A percentile compares a stretch with the other conserved stretches of the same genome.
phyloP scores from a whole-genome alignment of 352 stramenopile genomes.

The Phytophthora ohioensis region DNA sequence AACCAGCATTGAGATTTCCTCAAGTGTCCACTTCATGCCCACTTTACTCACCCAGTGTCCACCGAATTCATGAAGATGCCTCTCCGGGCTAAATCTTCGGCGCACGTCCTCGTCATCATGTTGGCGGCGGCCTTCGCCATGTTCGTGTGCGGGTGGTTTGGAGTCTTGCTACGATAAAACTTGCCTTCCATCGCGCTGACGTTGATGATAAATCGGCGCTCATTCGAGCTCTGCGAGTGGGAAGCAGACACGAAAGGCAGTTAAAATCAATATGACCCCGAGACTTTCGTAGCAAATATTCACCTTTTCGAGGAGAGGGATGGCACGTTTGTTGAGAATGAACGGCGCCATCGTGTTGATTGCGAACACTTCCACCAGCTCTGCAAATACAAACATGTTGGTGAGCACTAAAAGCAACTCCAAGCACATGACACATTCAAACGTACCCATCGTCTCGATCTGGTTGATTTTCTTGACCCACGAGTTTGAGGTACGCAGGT shows the following conservation, averaged over 20 bases:
- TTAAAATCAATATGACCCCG: slow-evolving; percentile 12
- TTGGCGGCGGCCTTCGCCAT: slow-evolving; percentile 97
- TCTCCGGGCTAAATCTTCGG: slow-evolving; percentile 88
- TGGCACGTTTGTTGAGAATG: slow-evolving; percentile 92
- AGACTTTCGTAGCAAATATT: not conserved
- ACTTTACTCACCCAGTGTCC: slow-evolving; percentile 68
- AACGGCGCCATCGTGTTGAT: slow-evolving; percentile 96
- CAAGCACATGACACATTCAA: not conserved
- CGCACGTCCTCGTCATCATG: slow-evolving; percentile 95
- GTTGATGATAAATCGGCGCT: slow-evolving; percentile 91
- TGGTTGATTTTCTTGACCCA: slow-evolving; percentile 90
- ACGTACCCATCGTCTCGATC: slow-evolving; percentile 74
- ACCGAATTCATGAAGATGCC: slow-evolving; percentile 96
- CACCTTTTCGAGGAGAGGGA: slow-evolving; percentile 72
- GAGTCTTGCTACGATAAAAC: slow-evolving; percentile 95
- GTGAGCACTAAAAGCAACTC: not conserved
- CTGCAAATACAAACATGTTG: slow-evolving; percentile 34
- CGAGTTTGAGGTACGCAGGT: slow-evolving; percentile 92
- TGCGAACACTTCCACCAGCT: slow-evolving; percentile 85
- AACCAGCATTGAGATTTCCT: too few relatives aligned
- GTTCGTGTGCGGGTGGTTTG: slow-evolving; percentile 96
- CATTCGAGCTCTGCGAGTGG: slow-evolving; percentile 49
- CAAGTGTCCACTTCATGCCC: not conserved
- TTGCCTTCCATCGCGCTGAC: slow-evolving; percentile 97
- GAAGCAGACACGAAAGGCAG: slow-evolving; percentile 9